These are phyloP conservation scores for Pulchroboletus neoregius DNA, from an alignment of 1,284 basidiomycete species.

Conservation along the genomic window DNA sequence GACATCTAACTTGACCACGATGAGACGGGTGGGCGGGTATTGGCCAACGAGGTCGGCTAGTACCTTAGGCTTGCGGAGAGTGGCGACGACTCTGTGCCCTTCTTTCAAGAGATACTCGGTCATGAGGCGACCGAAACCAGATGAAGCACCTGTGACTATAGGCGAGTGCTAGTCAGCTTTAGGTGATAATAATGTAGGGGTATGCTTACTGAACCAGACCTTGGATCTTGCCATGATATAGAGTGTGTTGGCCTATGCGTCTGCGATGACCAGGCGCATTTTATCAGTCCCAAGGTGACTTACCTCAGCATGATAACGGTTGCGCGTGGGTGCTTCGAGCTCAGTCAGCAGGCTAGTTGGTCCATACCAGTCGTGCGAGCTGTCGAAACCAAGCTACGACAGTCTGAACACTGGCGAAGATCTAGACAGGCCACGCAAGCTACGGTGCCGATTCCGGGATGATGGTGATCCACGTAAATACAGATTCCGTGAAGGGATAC, in stretches of 20 bases:
- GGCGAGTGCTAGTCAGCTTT: conserved; percentile 3
- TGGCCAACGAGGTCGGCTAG: conserved; percentile 30
- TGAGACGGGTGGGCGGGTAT: conserved; percentile 31
- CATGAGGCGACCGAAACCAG: conserved; percentile 25
- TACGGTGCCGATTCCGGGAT: too few relatives aligned
- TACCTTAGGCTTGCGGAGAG: conserved; percentile 31
- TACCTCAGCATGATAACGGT: neutral
- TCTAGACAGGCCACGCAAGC: too few relatives aligned
- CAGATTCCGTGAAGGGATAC: too few relatives aligned
- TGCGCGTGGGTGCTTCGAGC: too few relatives aligned
- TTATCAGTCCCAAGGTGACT: conserved; percentile 2
- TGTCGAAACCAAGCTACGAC: too few relatives aligned
- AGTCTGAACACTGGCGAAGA: too few relatives aligned
- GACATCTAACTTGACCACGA: conserved; percentile 40
- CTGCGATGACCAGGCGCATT: neutral
- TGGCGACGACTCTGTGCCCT: conserved; percentile 35
- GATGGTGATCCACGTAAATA: neutral
- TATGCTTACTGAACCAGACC: conserved; percentile 19
- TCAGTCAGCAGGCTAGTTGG: too few relatives aligned
- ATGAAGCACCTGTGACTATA: conserved; percentile 26
- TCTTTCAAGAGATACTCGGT: conserved; percentile 26
- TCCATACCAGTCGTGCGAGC: too few relatives aligned
- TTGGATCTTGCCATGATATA: conserved; percentile 18
- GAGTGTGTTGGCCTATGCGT: neutral
- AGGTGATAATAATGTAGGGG: too few relatives aligned